Percentiles rank a stretch among this genome's conserved stretches.
These are phyloP conservation scores for Peronosclerospora sorghi DNA, from an alignment of 352 stramenopile genomes.

Conservation along the genomic window DNA sequence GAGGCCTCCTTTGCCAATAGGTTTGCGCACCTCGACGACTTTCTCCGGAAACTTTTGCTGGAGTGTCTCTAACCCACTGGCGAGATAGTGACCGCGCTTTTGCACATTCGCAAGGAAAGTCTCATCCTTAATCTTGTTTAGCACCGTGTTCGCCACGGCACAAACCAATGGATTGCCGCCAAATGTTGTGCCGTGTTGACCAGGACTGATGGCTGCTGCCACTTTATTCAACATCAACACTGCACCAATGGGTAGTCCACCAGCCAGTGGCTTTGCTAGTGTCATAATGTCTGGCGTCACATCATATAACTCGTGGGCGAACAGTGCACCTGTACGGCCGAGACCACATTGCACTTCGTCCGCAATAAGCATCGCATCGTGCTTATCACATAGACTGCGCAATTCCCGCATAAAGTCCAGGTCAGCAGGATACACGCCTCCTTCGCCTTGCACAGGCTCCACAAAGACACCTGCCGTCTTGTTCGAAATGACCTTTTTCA, in stretches of 20 bases:
- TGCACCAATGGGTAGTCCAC: conserved; percentile 92
- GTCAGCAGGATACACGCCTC: conserved; percentile 88
- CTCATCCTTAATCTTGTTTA: conserved; percentile 61
- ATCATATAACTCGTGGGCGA: conserved; percentile 90
- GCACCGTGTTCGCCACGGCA: conserved; percentile 77
- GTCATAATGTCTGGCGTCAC: conserved; percentile 94
- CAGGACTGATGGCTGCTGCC: conserved; percentile 82
- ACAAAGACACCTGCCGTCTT: conserved; percentile 72
- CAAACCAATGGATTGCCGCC: conserved; percentile 94
- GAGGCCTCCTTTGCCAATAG: conserved; percentile 56
- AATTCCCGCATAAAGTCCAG: conserved; percentile 86
- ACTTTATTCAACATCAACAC: conserved; percentile 90
- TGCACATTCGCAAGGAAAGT: conserved; percentile 64
- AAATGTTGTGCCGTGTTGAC: conserved; percentile 94
- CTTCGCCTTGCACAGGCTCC: conserved; percentile 87
- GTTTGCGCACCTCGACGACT: conserved; percentile 53
- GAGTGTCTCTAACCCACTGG: conserved; percentile 40
- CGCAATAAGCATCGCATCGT: conserved; percentile 93
- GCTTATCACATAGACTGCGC: conserved; percentile 88
- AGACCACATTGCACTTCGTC: conserved; percentile 98
- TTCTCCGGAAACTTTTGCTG: conserved; percentile 67
- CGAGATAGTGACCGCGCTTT: conserved; percentile 52
- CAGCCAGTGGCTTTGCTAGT: conserved; percentile 94
- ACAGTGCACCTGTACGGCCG: conserved; percentile 91
- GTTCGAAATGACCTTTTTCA: conserved; percentile 62